Evolutionary conservation across 495 filamentous ascomycete species (phyloP).

Genomic region (Trichoderma parareesei): DNA sequence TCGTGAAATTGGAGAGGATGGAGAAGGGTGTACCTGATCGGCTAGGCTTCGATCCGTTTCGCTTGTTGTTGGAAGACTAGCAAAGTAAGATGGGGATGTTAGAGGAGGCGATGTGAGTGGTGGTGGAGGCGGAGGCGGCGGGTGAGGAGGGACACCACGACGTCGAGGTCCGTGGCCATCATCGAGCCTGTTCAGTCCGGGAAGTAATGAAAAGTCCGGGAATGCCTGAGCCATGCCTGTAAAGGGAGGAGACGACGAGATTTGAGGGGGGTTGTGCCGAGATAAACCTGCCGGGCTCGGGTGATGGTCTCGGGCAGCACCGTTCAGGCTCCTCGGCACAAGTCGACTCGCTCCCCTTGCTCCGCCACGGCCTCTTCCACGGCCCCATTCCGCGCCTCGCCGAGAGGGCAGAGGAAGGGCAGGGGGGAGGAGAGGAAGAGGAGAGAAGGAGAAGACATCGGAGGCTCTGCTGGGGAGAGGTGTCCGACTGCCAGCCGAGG

Average conservation of each 20-base stretch:
- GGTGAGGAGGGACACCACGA: not conserved
- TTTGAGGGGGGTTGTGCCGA: not conserved
- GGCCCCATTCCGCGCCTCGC: not conserved
- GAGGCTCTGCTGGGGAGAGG: not conserved
- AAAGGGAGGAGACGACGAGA: not conserved
- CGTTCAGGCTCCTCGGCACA: not conserved
- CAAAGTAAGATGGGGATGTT: not conserved
- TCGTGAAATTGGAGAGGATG: not conserved
- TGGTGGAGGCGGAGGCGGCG: not conserved
- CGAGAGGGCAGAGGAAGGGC: not conserved
- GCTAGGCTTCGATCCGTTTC: not conserved
- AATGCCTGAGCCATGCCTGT: not conserved
- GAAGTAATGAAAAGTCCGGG: not conserved
- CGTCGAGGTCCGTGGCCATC: not conserved
- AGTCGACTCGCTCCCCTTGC: not conserved
- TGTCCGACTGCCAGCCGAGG: slow-evolving; percentile 1
- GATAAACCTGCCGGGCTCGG: not conserved
- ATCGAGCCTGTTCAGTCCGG: not conserved
- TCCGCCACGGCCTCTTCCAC: slow-evolving; percentile 1
- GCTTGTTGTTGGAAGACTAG: not conserved
- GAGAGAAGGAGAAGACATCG: slow-evolving; percentile 3
- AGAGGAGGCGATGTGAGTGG: not conserved
- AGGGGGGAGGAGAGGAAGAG: not conserved
- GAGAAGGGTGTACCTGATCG: not conserved
- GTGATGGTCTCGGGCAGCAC: not conserved